phyloP scores from a whole-genome alignment of 257 asterid genomes.

The Solanum ossicruentum region DNA sequence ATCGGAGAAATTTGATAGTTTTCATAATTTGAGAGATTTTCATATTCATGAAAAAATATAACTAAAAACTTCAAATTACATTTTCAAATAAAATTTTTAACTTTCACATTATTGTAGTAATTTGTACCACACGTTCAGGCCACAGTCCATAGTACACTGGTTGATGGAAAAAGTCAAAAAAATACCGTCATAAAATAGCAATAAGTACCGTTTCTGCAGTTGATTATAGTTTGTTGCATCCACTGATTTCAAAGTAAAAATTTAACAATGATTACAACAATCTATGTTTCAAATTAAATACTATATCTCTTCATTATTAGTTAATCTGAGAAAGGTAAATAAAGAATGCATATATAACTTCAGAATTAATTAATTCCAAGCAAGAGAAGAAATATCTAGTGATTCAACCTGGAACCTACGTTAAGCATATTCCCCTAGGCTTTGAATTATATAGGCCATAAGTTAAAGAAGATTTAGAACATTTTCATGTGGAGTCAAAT shows the following conservation, averaged over 20 bases:
- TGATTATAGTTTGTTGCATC: neutral
- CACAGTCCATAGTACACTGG: neutral
- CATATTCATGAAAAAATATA: neutral
- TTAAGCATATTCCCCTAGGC: neutral
- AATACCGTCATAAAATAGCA: no score
- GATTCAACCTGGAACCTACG: neutral
- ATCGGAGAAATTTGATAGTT: neutral
- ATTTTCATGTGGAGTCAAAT: neutral
- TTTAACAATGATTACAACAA: neutral
- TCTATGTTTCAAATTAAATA: neutral
- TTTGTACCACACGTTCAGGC: no score
- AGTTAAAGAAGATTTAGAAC: neutral
- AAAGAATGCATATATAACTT: neutral
- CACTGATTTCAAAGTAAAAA: neutral
- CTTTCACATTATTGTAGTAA: no score
- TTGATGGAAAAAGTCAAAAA: neutral
- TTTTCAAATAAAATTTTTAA: neutral
- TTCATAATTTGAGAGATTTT: neutral
- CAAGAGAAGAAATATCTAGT: neutral
- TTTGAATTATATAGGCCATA: neutral
- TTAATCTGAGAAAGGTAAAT: neutral
- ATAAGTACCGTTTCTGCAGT: neutral
- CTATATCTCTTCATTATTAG: neutral
- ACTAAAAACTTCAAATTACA: accelerated
- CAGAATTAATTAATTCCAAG: neutral